Base-by-base conservation (phyloP, 202 grass and related monocot species). In the Alloteropsis angusta region DNA sequence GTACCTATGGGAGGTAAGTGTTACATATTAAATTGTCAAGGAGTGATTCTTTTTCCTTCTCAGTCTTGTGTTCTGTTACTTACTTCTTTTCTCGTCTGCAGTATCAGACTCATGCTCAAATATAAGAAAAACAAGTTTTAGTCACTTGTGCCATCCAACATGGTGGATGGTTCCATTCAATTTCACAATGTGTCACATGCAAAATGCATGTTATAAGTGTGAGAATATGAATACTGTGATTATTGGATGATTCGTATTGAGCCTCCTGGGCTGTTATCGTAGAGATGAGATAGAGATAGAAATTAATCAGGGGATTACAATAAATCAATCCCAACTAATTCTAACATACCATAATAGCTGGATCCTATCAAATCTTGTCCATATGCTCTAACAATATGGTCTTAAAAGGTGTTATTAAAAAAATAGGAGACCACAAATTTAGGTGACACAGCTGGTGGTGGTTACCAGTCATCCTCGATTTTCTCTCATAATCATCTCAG, bases 1-100 rank as follows among this genome's bases (percentile, higher is more conserved):
- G 81, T 99, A 85, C 82, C 96, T 99, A 36, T 99, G 96, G 96
- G 96, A 99, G 92, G 96, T 99, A 98, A 79, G 15, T 60, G 39
- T 4, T 57, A 58, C 50, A 69, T 74, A 76, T 44, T 68, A 50
- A 5, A 67, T 48, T 78, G 58, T 71, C 21, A 38, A 65, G 6
- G 25, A 37, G 30, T 85, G 41, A 11, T 22, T 5, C 6, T 39
- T 28, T 49, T 46, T 28, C 26, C 12, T 67, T 48, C 10, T 59
- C 61, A 35, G 30, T 23, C 50, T 59, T 74, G 80, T 35, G 56
- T 17, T 80, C 26, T 65, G n/a, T 48, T 80, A 34, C 60, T 49
- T 85, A 28, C 30, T 67, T 59, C 25, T 54, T 4, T 79, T 74
- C 5, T 66, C 10, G 21, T 74, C 52, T 65, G 38, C 22, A 18